Evolutionary conservation across 306 rosid species (phyloP).

Genomic region (Vachellia pachyceras): DNA sequence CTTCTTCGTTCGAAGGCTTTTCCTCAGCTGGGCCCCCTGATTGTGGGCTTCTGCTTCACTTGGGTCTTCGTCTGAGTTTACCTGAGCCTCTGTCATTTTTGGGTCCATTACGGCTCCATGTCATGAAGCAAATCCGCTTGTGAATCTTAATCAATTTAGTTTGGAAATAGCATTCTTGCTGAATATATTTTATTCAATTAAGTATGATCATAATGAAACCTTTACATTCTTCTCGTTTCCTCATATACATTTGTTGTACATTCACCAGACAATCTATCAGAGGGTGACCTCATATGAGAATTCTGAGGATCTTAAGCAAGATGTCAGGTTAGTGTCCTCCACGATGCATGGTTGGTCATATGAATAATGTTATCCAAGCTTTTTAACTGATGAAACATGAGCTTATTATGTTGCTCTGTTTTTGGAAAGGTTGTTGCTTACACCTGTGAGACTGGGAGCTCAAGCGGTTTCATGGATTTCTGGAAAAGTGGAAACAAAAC

Average conservation of each 20-base stretch:
- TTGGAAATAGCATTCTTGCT: not conserved
- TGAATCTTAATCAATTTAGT: not conserved
- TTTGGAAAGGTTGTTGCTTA: constrained; percentile 65
- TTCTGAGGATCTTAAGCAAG: constrained; percentile 69
- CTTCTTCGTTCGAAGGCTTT: too few relatives aligned
- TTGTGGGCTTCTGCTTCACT: too few relatives aligned
- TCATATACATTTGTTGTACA: constrained; percentile 33
- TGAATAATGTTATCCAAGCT: too few relatives aligned
- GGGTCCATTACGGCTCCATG: too few relatives aligned
- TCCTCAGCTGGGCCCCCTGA: too few relatives aligned
- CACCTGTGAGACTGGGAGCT: constrained; percentile 76
- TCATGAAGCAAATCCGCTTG: not conserved
- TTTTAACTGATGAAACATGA: not conserved
- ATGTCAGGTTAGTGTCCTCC: constrained; percentile 56
- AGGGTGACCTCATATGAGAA: constrained; percentile 66
- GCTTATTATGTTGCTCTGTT: constrained; percentile 30
- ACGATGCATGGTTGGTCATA: too few relatives aligned
- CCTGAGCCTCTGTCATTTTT: too few relatives aligned
- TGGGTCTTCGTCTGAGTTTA: too few relatives aligned
- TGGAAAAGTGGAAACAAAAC: constrained; percentile 75
- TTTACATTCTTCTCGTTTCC: constrained; percentile 9
- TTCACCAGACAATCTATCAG: constrained; percentile 67
- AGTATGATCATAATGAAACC: too few relatives aligned
- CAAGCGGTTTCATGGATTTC: constrained; percentile 89
- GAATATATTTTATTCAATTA: not conserved